Evolutionary conservation across 2,329 filamentous ascomycete species (phyloP).

Genomic region (Fusarium sarcochroum): DNA sequence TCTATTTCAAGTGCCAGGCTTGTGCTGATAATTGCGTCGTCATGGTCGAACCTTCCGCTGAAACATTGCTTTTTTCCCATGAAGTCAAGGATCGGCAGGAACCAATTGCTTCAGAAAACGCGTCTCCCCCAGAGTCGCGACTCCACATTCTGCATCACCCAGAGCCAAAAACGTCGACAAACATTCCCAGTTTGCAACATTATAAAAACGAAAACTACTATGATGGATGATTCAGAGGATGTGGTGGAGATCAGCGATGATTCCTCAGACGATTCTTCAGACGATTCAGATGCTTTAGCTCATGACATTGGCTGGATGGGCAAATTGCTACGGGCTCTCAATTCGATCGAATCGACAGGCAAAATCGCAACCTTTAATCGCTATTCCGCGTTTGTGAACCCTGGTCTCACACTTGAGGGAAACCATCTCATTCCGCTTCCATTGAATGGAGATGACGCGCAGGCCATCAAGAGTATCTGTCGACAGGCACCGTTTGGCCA

Average conservation of each 20-base stretch:
- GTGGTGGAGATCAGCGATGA: conserved; percentile 2
- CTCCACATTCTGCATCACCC: neutral
- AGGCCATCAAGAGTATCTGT: conserved; percentile 18
- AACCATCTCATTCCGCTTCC: conserved; percentile 10
- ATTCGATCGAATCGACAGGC: conserved; percentile 17
- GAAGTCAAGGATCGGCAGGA: neutral
- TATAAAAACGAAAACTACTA: neutral
- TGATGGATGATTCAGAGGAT: neutral
- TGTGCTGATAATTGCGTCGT: no score
- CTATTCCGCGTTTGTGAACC: conserved; percentile 19
- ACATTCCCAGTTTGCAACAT: neutral
- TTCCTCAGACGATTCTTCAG: neutral
- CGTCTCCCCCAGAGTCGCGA: neutral
- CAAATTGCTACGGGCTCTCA: neutral
- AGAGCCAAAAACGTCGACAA: neutral
- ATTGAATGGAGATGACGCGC: conserved; percentile 8
- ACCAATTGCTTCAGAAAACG: neutral
- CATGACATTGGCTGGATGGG: neutral
- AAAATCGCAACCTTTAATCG: conserved; percentile 12
- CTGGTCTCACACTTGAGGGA: conserved; percentile 12
- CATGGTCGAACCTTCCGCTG: no score
- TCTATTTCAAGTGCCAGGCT: no score
- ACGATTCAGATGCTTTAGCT: no score
- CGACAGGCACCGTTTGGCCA: conserved; percentile 24
- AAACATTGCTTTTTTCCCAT: neutral